phyloP scores from a whole-genome alignment of 148 eudicot genomes.

The Silene latifolia region DNA sequence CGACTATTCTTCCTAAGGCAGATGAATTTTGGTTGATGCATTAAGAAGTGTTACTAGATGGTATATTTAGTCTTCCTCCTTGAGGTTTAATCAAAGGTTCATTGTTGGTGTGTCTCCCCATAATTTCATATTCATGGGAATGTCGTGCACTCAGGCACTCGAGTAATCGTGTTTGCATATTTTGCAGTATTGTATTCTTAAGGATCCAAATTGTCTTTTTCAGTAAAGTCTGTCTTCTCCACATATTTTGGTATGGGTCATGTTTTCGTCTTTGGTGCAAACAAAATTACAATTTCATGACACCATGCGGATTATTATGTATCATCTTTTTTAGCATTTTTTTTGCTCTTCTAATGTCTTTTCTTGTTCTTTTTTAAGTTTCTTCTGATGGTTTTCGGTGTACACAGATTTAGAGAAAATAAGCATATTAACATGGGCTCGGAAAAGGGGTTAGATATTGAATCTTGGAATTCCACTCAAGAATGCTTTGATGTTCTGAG shows the following conservation, averaged over 20 bases:
- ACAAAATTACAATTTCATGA: background rate
- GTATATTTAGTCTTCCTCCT: background rate
- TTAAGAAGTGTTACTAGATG: background rate
- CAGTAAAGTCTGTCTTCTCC: no score
- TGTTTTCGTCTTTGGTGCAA: background rate
- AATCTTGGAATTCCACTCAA: slow-evolving; percentile 68
- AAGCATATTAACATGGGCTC: slow-evolving; percentile 97
- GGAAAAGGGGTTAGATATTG: slow-evolving; percentile 97
- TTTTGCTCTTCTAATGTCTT: background rate
- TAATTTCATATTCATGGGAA: no score
- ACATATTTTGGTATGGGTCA: no score
- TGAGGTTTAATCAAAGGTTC: background rate
- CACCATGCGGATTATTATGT: background rate
- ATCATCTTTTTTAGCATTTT: background rate
- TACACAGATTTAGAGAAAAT: slow-evolving; percentile 68
- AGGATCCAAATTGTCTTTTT: background rate
- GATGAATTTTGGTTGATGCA: no score
- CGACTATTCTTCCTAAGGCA: no score
- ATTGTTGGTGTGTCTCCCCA: background rate
- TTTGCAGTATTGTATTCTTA: background rate
- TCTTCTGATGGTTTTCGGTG: slow-evolving; percentile 6
- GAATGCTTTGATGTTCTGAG: slow-evolving; percentile 76
- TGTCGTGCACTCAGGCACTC: background rate
- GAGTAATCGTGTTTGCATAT: background rate
- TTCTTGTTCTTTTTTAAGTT: background rate